Evolutionary conservation across 1,284 basidiomycete species (phyloP), one percentile per base, ranked within the genome.

Genomic region (Boletus holoroseus): DNA sequence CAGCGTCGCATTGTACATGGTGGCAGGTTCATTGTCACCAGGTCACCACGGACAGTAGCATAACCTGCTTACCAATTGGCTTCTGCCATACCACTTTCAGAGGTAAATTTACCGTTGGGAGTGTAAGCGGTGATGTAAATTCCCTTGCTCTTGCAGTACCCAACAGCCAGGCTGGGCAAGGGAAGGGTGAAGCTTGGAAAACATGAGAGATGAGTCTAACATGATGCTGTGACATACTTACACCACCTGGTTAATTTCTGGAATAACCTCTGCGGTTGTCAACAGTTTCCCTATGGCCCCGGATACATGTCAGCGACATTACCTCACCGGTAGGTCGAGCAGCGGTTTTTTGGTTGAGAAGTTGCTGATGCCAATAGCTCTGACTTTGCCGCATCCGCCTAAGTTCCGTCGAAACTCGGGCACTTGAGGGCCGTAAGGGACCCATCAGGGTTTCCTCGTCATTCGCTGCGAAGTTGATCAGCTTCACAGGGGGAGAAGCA

Each of bases 41-140:
- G 70, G 54, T 77, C 72, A 7, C 59, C 61, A 12, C 71, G 68
- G 18, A 77, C 73, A n/a, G 45, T 63, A n/a, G 58, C 58, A 44
- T 72, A 72, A 1, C 74, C 73, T 73, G 30, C 32, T 13, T n/a
- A 16, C 32, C 31, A 18, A 35, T 42, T 31, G 35, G 34, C 36
- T 27, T 26, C 16, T 36, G 18, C 22, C 35, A 30, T 35, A 20
- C n/a, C 1, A 6, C 5, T 20, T 45, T 22, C 20, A n/a, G 44
- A 43, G 6, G 35, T 44, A 49, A 54, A 35, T 42, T 32, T 20
- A 47, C 57, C 35, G 18, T 54, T 56, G 12, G 71, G 64, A 3
- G 71, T 70, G 60, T 76, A 77, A 7, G 73, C 74, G 51, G 76
- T 75, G 35, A 74, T 63, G 5, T 67, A 64, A 55, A 77, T 73